Conservation (phyloP, 1,284 basidiomycete species). For the Leccinum subspadiceum region DNA sequence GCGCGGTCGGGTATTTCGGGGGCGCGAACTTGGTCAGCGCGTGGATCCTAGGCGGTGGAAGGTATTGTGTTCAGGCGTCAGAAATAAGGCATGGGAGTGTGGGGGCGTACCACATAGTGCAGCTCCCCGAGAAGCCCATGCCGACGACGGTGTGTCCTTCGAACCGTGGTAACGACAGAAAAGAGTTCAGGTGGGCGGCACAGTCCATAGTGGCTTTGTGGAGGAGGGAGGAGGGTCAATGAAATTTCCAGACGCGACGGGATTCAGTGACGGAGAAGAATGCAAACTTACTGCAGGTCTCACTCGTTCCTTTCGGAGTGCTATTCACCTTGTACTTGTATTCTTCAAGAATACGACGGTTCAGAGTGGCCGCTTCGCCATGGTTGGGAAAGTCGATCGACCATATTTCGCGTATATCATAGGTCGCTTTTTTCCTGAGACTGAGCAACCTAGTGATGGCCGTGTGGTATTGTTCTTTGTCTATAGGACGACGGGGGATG, state of each 20-base stretch:
- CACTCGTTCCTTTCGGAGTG: background rate
- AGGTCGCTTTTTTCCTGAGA: constrained; percentile 25
- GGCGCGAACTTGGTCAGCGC: constrained; percentile 20
- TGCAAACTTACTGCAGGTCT: constrained; percentile 24
- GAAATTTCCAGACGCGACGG: no score
- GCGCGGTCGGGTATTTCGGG: constrained; percentile 13
- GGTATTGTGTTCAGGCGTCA: background rate
- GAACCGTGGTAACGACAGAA: constrained; percentile 25
- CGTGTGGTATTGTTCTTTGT: constrained; percentile 55
- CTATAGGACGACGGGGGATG: constrained; percentile 25
- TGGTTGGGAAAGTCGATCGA: constrained; percentile 53
- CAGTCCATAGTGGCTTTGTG: constrained; percentile 23
- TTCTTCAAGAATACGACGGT: constrained; percentile 36
- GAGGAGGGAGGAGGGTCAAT: background rate
- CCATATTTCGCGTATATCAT: constrained; percentile 49
- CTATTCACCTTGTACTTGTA: constrained; percentile 32
- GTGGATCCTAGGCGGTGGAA: constrained; percentile 17
- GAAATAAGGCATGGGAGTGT: background rate
- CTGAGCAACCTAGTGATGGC: constrained; percentile 41
- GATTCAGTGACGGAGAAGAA: background rate
- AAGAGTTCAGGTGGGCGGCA: constrained; percentile 24
- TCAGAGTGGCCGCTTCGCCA: constrained; percentile 49
- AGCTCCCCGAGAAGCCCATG: constrained; percentile 30
- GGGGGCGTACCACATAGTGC: constrained; percentile 25
- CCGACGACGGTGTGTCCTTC: constrained; percentile 24